Base-by-base conservation (phyloP, 805 yeast species). In the Blastobotrys robertii region DNA sequence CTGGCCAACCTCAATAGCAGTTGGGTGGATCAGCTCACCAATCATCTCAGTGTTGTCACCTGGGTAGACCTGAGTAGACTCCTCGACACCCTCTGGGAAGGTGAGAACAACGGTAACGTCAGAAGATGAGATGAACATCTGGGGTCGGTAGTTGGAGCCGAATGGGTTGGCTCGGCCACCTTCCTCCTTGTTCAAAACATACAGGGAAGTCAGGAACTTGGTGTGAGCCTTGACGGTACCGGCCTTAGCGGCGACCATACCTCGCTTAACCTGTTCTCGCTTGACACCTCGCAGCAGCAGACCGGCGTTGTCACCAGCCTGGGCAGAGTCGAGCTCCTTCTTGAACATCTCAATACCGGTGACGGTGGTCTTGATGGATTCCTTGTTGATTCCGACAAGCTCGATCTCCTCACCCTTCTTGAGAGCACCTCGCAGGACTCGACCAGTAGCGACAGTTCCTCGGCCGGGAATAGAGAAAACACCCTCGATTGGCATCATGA, bases 301-400 rank as follows among this genome's bases (percentile, higher is more conserved):
- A 71, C 98, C 98, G 65, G 95, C 94, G 69, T 94, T 92, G 73
- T 92, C 98, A 76, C 98, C 98, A 62, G 96, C 98, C 81, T 83
- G 83, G 54, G 97, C 97, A 59, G 79, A 76, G 70, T 88, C 97
- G 60, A 92, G 80, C 67, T 92, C 97, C 77, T 92, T 92, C 80
- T 87, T 88, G 81, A 92, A 92, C 97, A 88, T 90, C 77, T 92
- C 98, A 62, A 92, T 86, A 71, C 97, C 97, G 45, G 98, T 92
- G 51, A 88, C 97, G 50, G 83, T 85, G 57, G 97, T 79, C 80
- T 87, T 90, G 67, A 84, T 66, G 54, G 94, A 90, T 63, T 77
- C 77, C 57, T 79, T 79, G 70, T 82, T 80, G 76, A 73, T 77
- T 63, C 98, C 98, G 50, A 92, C 96, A 64, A 92, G 81, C 76